A percentile compares a stretch with the other conserved stretches of the same genome.
phyloP scores from a whole-genome alignment of 352 stramenopile genomes.

The Blastocystis sp. region DNA sequence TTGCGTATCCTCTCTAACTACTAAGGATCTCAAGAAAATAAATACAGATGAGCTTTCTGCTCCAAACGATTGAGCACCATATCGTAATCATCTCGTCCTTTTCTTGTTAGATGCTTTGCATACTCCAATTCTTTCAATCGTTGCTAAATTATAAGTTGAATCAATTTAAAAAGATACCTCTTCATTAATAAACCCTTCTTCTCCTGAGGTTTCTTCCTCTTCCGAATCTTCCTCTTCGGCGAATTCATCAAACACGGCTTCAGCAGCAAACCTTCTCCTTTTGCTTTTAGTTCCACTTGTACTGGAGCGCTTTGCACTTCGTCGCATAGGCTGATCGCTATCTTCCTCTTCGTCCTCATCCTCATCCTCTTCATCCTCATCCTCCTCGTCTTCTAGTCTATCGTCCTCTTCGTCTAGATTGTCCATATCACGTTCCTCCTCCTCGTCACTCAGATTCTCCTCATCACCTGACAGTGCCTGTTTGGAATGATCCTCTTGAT shows the following conservation, averaged over 20 bases:
- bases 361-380: slow-evolving; percentile 30
- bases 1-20: slow-evolving; percentile 5
- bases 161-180: background rate
- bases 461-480: background rate
- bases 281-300: background rate
- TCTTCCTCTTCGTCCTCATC: slow-evolving; percentile 47
- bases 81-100: slow-evolving; percentile 6
- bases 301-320: background rate
- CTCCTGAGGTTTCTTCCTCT: background rate
- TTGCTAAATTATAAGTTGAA: background rate
- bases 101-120: background rate
- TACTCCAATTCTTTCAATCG: background rate
- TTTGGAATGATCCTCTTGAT: background rate
- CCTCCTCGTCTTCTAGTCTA: background rate
- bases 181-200: slow-evolving; percentile 15
- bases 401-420: slow-evolving; percentile 11
- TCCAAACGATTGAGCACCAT: slow-evolving; percentile 19
- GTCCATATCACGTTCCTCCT: background rate
- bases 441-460: background rate
- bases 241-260: slow-evolving; percentile 8
- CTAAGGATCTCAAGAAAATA: background rate
- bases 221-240: slow-evolving; percentile 27
- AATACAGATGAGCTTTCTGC: background rate
- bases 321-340: background rate
- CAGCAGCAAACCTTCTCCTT: background rate